phyloP scores from a whole-genome alignment of 1,139 yeast genomes.

The Pichia sp. region DNA sequence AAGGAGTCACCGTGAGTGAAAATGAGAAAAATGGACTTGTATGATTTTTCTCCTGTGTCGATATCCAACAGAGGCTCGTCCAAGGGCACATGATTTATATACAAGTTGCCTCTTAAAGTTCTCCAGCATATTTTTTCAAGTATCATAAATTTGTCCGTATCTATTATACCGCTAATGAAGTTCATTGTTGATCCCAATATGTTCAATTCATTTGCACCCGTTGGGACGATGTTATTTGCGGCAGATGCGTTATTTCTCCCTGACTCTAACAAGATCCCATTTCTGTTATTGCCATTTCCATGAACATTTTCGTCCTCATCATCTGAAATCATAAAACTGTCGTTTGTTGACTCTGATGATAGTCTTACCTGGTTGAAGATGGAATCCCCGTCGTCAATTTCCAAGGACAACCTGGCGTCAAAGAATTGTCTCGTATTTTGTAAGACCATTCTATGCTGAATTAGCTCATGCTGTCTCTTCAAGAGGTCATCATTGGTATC shows the following conservation, averaged over 20 bases:
- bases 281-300: background rate
- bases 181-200: constrained; percentile 34
- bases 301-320: constrained; percentile 20
- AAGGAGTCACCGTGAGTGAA: constrained; percentile 83
- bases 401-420: constrained; percentile 30
- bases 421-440: constrained; percentile 32
- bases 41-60: constrained; percentile 43
- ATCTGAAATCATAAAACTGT: constrained; percentile 27
- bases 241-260: constrained; percentile 12
- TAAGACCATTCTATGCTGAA: constrained; percentile 50
- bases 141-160: constrained; percentile 61
- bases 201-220: constrained; percentile 26
- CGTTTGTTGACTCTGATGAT: constrained; percentile 25
- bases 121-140: constrained; percentile 92
- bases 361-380: constrained; percentile 26
- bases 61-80: constrained; percentile 52
- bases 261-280: constrained; percentile 17
- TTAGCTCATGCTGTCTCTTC: constrained; percentile 33
- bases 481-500: constrained; percentile 39
- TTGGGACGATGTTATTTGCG: constrained; percentile 1
- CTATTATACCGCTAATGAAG: constrained; percentile 81
- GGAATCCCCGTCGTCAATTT: constrained; percentile 26
- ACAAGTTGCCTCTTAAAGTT: constrained; percentile 68
- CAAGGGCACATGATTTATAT: constrained; percentile 66
- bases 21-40: constrained; percentile 61